Conservation (phyloP, 345 rosid genomes). For the Melaleuca alternifolia region DNA sequence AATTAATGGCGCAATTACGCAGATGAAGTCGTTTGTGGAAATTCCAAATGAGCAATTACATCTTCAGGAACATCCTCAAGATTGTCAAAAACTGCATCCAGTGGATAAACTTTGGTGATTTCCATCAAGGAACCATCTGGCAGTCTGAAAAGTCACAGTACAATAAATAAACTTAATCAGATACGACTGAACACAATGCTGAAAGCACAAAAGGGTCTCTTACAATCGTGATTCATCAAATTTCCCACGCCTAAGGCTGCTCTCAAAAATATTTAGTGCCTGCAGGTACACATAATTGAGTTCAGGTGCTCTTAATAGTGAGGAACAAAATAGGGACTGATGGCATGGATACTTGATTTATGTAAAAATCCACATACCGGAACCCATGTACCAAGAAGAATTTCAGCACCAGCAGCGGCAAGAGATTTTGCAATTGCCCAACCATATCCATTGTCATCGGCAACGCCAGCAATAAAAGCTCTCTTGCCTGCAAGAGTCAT, state of each 20-base stretch:
- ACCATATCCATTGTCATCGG: slow-evolving; percentile 67
- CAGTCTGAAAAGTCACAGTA: slow-evolving; percentile 22
- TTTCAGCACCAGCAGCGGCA: slow-evolving; percentile 64
- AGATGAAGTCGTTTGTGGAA: not conserved
- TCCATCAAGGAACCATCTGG: slow-evolving; percentile 69
- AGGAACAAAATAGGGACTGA: not conserved
- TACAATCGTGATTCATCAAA: slow-evolving; percentile 51
- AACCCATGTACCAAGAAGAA: slow-evolving; percentile 60
- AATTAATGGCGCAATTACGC: not conserved
- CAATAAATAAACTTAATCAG: not conserved
- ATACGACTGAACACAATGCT: not conserved
- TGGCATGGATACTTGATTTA: not conserved
- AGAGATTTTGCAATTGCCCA: slow-evolving; percentile 74
- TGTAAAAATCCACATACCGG: slow-evolving; percentile 26
- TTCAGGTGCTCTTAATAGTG: not conserved
- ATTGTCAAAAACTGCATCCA: slow-evolving; percentile 54
- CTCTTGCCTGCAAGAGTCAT: slow-evolving; percentile 30
- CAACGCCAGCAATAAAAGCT: slow-evolving; percentile 59
- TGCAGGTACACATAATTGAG: slow-evolving; percentile 1
- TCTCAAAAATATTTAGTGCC: slow-evolving; percentile 58
- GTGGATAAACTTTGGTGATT: slow-evolving; percentile 50
- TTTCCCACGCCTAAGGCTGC: slow-evolving; percentile 46
- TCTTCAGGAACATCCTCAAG: slow-evolving; percentile 57
- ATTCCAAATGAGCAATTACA: slow-evolving; percentile 12
- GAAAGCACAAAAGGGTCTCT: not conserved